Evolutionary conservation across 192 early-diverging fungal species (phyloP), one percentile per base, ranked within the genome.

Genomic region (Kickxella alabastrina): DNA sequence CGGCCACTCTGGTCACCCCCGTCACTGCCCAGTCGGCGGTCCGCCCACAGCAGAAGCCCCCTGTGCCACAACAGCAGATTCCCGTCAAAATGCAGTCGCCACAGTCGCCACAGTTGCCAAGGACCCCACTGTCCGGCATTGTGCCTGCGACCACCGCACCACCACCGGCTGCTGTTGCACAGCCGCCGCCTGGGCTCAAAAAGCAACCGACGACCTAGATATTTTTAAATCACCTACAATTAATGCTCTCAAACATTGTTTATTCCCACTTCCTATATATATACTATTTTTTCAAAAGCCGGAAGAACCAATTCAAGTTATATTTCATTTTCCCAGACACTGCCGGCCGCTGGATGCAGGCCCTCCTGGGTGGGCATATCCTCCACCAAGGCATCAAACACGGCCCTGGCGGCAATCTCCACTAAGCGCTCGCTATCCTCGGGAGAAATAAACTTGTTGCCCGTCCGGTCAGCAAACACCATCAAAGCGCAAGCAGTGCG

Each of bases 391-490:
- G 64, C 48, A 14, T 66, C 59, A n/a, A 66, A 43, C 10, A 62
- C 27, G 4, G 59, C 54, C 6, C 10, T 37, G 19, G 64, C 59
- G 34, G 39, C 25, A 10, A 34, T 2, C 26, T 49, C 18, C 10
- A 57, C 36, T 44, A 44, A 26, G 0, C 24, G 51, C 32, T 49
- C 32, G 53, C 54, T 61, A 7, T 26, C 49, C 21, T 66, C 54
- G 4, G 62, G 75, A 28, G 24, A 48, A 52, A 95, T 90, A 44
- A 91, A 90, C 0, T 47, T 62, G 56, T 88, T 86, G 17, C 69
- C 76, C 17, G 68, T 55, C 19, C 93, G 79, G 59, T 93, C 84
- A 6, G 87, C 87, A 75, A 89, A 93, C 7, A 96, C 86, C 75
- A 91, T 83, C 49, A 90, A 80, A 12, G 84, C 86, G 19, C 83